Conservation (phyloP, 1,139 yeast genomes). For the Yamadazyma taylorii region DNA sequence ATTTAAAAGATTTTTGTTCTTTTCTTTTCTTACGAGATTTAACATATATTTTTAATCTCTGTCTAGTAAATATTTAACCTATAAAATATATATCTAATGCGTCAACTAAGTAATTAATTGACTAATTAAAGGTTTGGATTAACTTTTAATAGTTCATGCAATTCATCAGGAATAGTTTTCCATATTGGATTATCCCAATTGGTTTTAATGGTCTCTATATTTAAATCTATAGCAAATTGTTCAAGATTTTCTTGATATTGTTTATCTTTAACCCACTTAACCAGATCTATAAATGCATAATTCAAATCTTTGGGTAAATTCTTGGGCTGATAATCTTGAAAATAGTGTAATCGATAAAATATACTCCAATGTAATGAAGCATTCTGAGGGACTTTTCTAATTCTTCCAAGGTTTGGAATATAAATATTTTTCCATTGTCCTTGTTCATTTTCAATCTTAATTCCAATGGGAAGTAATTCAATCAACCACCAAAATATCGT, state of each 20-base stretch:
- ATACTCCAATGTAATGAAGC: conserved; percentile 64
- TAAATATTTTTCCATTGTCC: conserved; percentile 49
- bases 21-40: too few species aligned
- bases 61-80: conserved; percentile 2
- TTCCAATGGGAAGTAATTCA: conserved; percentile 59
- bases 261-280: conserved; percentile 15
- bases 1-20: background rate
- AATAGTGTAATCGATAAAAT: conserved; percentile 50
- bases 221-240: conserved; percentile 14
- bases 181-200: conserved; percentile 28
- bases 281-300: conserved; percentile 20
- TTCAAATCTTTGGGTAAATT: conserved; percentile 43
- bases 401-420: conserved; percentile 55
- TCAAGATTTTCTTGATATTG: conserved; percentile 10
- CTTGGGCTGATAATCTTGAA: conserved; percentile 43
- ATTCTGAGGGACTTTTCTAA: conserved; percentile 46
- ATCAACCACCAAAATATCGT: conserved; percentile 56
- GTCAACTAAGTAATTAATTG: conserved; percentile 1
- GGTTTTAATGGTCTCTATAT: conserved; percentile 21
- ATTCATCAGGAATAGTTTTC: conserved; percentile 45
- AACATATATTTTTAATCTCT: background rate
- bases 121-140: conserved; percentile 11
- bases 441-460: conserved; percentile 42
- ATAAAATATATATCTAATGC: conserved; percentile 5
- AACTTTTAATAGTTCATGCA: conserved; percentile 17